These are phyloP conservation scores for Arbutus unedo DNA, from an alignment of 148 eudicot species.

Conservation along the genomic window DNA sequence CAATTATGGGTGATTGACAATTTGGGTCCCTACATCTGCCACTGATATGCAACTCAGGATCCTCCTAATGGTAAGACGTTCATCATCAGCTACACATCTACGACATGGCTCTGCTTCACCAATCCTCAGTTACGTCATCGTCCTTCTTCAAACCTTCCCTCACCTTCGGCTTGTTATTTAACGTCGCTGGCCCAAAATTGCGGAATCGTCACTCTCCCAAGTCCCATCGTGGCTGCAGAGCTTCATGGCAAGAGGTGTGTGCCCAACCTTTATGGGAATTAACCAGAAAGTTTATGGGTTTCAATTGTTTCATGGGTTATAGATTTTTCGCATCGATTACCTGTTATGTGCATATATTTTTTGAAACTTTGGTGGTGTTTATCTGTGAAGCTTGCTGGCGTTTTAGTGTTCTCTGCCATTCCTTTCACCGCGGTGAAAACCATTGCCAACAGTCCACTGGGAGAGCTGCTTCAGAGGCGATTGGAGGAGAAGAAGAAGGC, in stretches of 20 bases:
- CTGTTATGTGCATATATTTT: neutral
- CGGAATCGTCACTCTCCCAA: neutral
- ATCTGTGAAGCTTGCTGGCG: slow-evolving; percentile 65
- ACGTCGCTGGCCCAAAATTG: neutral
- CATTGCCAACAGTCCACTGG: slow-evolving; percentile 85
- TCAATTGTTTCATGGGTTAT: neutral
- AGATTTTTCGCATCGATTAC: neutral
- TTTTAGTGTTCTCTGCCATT: slow-evolving; percentile 81
- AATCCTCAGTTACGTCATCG: slow-evolving; percentile 3
- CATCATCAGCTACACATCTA: neutral
- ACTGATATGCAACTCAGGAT: no score
- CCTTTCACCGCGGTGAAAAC: slow-evolving; percentile 96
- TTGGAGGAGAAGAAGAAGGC: slow-evolving; percentile 51
- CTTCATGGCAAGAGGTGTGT: slow-evolving; percentile 60
- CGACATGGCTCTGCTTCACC: slow-evolving; percentile 25
- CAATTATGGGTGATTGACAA: no score
- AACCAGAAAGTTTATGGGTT: neutral
- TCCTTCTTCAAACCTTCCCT: neutral
- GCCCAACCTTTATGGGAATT: neutral
- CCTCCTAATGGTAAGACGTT: neutral
- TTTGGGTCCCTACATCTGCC: no score
- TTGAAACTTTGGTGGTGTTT: neutral
- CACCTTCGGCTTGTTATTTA: neutral
- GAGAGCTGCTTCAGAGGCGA: slow-evolving; percentile 62
- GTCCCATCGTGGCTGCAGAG: slow-evolving; percentile 28